Evolutionary conservation across 768 basidiomycete species (phyloP).

Genomic region (Russula vinacea): DNA sequence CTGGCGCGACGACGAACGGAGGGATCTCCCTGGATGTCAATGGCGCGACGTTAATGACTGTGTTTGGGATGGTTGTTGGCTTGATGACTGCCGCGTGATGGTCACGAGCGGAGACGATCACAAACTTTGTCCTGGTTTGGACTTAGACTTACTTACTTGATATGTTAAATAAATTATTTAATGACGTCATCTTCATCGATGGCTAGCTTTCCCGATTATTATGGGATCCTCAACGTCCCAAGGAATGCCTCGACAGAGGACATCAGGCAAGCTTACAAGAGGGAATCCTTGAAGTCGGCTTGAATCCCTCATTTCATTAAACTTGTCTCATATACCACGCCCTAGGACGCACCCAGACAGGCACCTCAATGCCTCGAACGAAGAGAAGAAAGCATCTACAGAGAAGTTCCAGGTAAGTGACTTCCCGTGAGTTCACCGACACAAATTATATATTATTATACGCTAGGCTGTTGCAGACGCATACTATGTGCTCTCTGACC

Average conservation of each 20-base stretch:
- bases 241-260: constrained; percentile 65
- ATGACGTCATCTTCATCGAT: constrained; percentile 37
- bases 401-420: constrained; percentile 73
- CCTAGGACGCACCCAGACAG: constrained; percentile 87
- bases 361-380: constrained; percentile 61
- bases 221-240: constrained; percentile 55
- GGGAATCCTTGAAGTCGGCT: constrained; percentile 66
- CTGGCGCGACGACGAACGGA: background rate
- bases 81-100: background rate
- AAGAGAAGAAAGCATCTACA: constrained; percentile 72
- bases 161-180: too few relatives aligned
- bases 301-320: background rate
- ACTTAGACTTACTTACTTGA: too few relatives aligned
- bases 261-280: constrained; percentile 73
- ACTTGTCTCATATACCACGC: constrained; percentile 23
- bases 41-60: background rate
- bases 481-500: constrained; percentile 88
- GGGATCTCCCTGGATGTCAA: background rate
- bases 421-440: background rate
- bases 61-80: background rate
- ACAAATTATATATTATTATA: background rate
- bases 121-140: background rate
- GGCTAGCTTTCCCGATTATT: constrained; percentile 81
- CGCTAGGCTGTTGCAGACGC: constrained; percentile 85
- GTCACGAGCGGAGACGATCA: too few relatives aligned